Evolutionary conservation across 768 basidiomycete species (phyloP).

Genomic region (Omphalotus guepiniiformis): DNA sequence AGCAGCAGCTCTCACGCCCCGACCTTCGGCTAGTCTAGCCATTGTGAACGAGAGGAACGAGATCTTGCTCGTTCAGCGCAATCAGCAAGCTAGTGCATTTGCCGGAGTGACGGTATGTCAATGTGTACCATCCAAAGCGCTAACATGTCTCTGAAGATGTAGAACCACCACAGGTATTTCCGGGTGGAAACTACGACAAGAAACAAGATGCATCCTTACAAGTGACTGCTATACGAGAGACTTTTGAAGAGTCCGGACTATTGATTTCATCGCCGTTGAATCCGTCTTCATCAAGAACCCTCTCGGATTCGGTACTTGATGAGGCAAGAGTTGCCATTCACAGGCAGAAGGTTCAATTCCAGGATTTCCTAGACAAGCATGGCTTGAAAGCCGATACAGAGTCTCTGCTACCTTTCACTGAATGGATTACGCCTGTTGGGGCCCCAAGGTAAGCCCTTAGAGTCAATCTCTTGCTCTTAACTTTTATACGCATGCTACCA

Average conservation of each 20-base stretch:
- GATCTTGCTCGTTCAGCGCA: conserved; percentile 65
- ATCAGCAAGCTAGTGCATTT: conserved; percentile 59
- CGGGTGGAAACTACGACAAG: conserved; percentile 66
- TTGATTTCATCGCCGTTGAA: conserved; percentile 45
- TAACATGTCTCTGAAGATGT: neutral
- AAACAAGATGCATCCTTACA: conserved; percentile 52
- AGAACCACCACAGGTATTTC: conserved; percentile 54
- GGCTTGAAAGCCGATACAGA: conserved; percentile 39
- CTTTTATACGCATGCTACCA: neutral
- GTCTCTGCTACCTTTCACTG: conserved; percentile 62
- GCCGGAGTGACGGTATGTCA: conserved; percentile 60
- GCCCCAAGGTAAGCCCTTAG: conserved; percentile 40
- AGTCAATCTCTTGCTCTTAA: conserved; percentile 2
- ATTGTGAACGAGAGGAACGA: conserved; percentile 65
- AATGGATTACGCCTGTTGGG: conserved; percentile 68
- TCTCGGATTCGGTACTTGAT: conserved; percentile 38
- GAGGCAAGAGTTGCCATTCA: conserved; percentile 55
- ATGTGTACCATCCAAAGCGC: neutral
- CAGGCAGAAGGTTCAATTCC: conserved; percentile 44
- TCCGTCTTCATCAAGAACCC: conserved; percentile 8
- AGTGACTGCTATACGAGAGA: conserved; percentile 70
- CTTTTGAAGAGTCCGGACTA: conserved; percentile 73
- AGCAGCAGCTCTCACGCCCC: conserved; percentile 28
- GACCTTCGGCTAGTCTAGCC: conserved; percentile 65
- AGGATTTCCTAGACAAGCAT: conserved; percentile 46